A percentile compares a stretch with the other conserved stretches of the same genome.
Conservation (phyloP, 2,329 filamentous ascomycete species). For the Penicillium sp. region DNA sequence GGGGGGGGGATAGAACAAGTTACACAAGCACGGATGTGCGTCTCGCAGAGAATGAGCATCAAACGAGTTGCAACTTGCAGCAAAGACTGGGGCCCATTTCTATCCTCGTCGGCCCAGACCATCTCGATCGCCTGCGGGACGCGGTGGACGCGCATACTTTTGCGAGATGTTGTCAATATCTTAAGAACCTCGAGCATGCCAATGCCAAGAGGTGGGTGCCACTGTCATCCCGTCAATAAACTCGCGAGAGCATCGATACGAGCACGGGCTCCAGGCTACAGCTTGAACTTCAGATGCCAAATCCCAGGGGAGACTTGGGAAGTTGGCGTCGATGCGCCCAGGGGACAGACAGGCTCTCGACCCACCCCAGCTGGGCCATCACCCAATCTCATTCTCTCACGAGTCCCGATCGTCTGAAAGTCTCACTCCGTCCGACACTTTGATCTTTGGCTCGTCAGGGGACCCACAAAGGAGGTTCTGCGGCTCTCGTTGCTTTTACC, state of each 20-base stretch:
- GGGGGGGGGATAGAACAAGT: too few relatives aligned
- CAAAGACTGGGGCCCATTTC: background rate
- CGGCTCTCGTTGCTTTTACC: background rate
- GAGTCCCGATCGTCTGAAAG: constrained; percentile 11
- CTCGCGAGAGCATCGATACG: constrained; percentile 1
- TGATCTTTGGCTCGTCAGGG: constrained; percentile 9
- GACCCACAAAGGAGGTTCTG: background rate
- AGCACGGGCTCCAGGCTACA: constrained; percentile 1
- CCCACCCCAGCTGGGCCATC: background rate
- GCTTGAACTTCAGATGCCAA: background rate
- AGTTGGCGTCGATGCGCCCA: constrained; percentile 8
- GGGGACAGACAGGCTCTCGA: constrained; percentile 6
- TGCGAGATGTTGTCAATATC: background rate
- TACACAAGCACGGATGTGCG: constrained; percentile 4
- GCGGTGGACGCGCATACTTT: background rate
- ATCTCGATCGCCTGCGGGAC: constrained; percentile 4
- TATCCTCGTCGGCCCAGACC: background rate
- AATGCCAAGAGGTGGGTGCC: constrained; percentile 1
- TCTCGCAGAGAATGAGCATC: background rate
- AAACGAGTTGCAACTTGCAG: background rate
- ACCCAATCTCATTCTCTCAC: background rate
- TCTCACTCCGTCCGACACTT: constrained; percentile 8
- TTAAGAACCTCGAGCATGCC: constrained; percentile 7
- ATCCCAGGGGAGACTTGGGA: background rate
- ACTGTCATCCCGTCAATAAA: background rate